phyloP scores from a whole-genome alignment of 2,329 filamentous ascomycete species.

The Orbilia ellipsospora region DNA sequence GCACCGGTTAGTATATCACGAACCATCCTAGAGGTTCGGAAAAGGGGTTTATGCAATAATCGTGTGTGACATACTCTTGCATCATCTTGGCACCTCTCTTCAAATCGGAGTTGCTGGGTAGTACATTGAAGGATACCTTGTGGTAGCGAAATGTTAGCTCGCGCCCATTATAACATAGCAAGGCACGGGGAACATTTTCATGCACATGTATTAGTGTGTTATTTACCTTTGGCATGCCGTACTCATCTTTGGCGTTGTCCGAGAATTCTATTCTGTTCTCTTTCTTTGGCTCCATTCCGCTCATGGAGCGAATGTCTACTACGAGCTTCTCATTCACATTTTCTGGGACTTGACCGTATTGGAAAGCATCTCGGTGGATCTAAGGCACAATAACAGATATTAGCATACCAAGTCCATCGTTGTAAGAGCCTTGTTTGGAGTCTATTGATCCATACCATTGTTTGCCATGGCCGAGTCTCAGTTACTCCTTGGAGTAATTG shows the following conservation, averaged over 20 bases:
- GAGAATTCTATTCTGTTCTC: constrained; percentile 55
- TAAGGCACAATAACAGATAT: constrained; percentile 5
- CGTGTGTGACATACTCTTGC: constrained; percentile 55
- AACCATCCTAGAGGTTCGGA: neutral
- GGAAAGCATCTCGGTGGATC: constrained; percentile 59
- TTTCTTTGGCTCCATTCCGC: constrained; percentile 45
- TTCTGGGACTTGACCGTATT: constrained; percentile 57
- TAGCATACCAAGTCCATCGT: neutral
- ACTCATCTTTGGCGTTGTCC: constrained; percentile 55
- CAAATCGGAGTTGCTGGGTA: constrained; percentile 28
- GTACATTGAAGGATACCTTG: constrained; percentile 25
- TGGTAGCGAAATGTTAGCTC: constrained; percentile 11
- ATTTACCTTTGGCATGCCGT: constrained; percentile 58
- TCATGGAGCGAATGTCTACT: constrained; percentile 57
- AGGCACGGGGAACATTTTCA: neutral
- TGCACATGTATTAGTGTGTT: neutral
- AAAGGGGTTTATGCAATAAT: neutral
- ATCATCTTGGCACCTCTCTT: constrained; percentile 57
- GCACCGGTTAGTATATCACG: neutral
- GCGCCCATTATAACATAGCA: neutral
- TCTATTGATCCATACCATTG: constrained; percentile 19
- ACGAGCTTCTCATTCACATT: constrained; percentile 57
- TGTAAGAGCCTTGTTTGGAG: neutral
- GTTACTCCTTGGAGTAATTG: constrained; percentile 55
- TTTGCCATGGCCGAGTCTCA: constrained; percentile 58